Conservation (phyloP, 1,139 yeast species). For the Zhuliangozyma parablackwelliae region DNA sequence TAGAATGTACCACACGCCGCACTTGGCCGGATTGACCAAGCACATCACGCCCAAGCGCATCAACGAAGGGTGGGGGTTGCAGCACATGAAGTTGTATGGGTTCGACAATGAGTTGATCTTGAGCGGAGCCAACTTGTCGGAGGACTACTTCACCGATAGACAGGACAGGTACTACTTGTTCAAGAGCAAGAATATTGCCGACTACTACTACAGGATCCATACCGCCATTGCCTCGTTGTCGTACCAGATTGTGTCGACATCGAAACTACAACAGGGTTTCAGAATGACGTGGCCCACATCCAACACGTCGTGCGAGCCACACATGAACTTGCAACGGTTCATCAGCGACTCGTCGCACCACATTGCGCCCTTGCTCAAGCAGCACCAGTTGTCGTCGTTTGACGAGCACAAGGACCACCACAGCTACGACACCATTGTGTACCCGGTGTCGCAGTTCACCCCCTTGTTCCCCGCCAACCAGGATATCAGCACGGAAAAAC, state of each 20-base stretch:
- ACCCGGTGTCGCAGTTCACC: conserved; percentile 88
- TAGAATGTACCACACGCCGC: conserved; percentile 88
- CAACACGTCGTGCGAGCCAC: conserved; percentile 74
- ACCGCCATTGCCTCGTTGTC: conserved; percentile 63
- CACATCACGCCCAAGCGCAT: conserved; percentile 71
- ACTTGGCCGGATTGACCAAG: conserved; percentile 64
- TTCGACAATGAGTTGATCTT: conserved; percentile 85
- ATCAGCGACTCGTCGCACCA: conserved; percentile 53
- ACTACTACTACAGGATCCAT: conserved; percentile 72
- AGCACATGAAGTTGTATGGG: conserved; percentile 96
- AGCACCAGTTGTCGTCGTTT: conserved; percentile 31
- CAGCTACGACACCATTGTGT: conserved; percentile 60
- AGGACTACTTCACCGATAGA: conserved; percentile 91
- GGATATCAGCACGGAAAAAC: conserved; percentile 72
- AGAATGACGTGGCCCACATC: conserved; percentile 69
- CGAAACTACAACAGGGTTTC: conserved; percentile 44
- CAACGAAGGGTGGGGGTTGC: conserved; percentile 90
- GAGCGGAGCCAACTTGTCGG: conserved; percentile 87
- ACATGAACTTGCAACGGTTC: conserved; percentile 52
- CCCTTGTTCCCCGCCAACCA: conserved; percentile 64
- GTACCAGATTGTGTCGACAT: conserved; percentile 49
- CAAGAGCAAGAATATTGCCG: conserved; percentile 51
- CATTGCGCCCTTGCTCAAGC: conserved; percentile 55
- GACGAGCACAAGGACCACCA: conserved; percentile 26
- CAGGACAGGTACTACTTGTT: conserved; percentile 89